Percentiles rank a stretch among this genome's conserved stretches.
phyloP scores from a whole-genome alignment of 805 yeast species.

The Isabelozyma pseudorhagii region DNA sequence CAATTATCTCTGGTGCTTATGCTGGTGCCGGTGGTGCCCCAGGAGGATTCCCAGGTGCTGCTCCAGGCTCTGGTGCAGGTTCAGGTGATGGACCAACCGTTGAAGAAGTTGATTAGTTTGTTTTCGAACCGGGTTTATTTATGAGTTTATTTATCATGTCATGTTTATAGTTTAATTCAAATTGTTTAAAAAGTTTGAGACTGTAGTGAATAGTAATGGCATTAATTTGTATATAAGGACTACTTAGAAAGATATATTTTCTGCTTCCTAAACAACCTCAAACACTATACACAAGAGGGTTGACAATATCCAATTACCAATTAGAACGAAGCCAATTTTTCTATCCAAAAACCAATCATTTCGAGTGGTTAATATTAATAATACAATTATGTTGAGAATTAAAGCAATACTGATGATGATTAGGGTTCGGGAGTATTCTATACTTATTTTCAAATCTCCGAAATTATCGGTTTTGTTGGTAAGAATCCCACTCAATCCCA shows the following conservation, averaged over 20 bases:
- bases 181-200: background rate
- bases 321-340: conserved; percentile 27
- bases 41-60: conserved; percentile 15
- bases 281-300: conserved; percentile 21
- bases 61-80: conserved; percentile 26
- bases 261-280: conserved; percentile 9
- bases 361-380: conserved; percentile 16
- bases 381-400: conserved; percentile 16
- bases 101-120: conserved; percentile 34
- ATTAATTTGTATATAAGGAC: no score
- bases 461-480: conserved; percentile 5
- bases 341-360: conserved; percentile 33
- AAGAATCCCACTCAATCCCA: conserved; percentile 65
- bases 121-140: background rate
- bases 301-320: conserved; percentile 27
- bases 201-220: background rate
- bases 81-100: conserved; percentile 36
- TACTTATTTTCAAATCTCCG: conserved; percentile 8
- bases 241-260: no score
- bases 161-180: conserved; percentile 1
- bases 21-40: conserved; percentile 26
- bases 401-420: conserved; percentile 16
- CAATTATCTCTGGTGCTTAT: conserved; percentile 35
- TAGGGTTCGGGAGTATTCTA: conserved; percentile 19
- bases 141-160: background rate